Evolutionary conservation across 148 eudicot species (phyloP).

Genomic region (Rhododendron mucronatum): DNA sequence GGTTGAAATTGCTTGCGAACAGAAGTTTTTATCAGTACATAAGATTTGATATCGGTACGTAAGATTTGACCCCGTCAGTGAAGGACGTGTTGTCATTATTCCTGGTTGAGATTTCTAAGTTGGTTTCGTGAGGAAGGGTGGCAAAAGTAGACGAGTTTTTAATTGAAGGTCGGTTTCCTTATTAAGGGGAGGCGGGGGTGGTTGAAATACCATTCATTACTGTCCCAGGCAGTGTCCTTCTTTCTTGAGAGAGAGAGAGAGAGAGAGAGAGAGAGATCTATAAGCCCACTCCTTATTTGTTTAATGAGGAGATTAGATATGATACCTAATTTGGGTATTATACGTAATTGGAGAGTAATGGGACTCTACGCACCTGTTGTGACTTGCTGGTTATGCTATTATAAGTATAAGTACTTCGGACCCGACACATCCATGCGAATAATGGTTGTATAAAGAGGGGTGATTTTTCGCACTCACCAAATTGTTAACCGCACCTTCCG

Average conservation of each 20-base stretch:
- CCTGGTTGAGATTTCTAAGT: neutral
- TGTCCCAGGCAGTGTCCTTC: neutral
- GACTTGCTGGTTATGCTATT: neutral
- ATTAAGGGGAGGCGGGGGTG: slow-evolving; percentile 7
- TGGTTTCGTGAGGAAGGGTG: neutral
- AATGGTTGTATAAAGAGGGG: too few relatives aligned
- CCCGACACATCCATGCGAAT: neutral
- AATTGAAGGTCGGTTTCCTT: slow-evolving; percentile 15
- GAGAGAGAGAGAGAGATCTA: neutral
- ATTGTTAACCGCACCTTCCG: too few relatives aligned
- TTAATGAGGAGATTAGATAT: neutral
- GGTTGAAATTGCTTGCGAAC: too few relatives aligned
- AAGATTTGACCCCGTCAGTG: neutral
- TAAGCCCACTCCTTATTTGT: slow-evolving; percentile 4
- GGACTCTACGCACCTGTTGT: neutral
- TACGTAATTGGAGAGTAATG: neutral
- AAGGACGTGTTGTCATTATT: neutral
- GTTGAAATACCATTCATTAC: slow-evolving; percentile 13
- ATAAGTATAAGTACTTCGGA: neutral
- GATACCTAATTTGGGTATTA: neutral
- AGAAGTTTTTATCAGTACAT: too few relatives aligned
- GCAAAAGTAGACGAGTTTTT: neutral
- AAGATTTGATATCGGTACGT: too few relatives aligned
- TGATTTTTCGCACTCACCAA: too few relatives aligned
- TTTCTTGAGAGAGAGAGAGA: neutral